Evolutionary conservation across 495 filamentous ascomycete species (phyloP), one percentile per base, ranked within the genome.

Genomic region (Penicillium herquei): DNA sequence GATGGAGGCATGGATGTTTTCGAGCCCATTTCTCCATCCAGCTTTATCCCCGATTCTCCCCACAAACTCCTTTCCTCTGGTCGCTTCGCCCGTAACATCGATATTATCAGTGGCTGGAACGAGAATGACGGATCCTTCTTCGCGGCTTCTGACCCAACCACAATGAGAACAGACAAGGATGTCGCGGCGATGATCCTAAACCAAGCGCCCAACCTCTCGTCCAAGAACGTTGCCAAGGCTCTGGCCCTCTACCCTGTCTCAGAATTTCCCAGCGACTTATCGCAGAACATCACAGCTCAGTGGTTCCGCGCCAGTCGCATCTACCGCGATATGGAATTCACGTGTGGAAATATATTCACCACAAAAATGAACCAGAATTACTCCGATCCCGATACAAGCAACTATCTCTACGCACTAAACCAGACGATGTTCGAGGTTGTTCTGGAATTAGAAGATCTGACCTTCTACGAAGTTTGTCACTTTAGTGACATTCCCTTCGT

Each of bases 401-500:
- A 51, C 42, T 59, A 59, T 26, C 47, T 59, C 48, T 59, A 52
- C 37, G 34, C 41, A 18, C 18, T 59, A 34, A 55, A 59, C 31
- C 52, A 59, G 52, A 59, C 57, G 8, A 26, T 55, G 7, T 55
- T 59, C 31, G 16, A 47, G 21, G 47, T 48, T 7, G 21, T 52
- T 13, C 33, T 51, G n/a, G 48, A 21, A 3, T 13, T 42, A 8
- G 12, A 37, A 1, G 14, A 16, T 5, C 42, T 31, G 2, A 30
- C 47, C 7, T 59, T 51, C 21, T 41, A 50, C 35, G 46, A 49
- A 16, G 52, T 55, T 8, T 47, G 51, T 7, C 57, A 59, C 26
- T 55, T 59, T 37, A 59, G 57, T 37, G 57, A 59, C 31, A 55
- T 59, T 32, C 57, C 57, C 9, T 59, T 52, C 32, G 57, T 54